phyloP scores from a whole-genome alignment of 768 basidiomycete genomes.

The Daedaleopsis sinensis region DNA sequence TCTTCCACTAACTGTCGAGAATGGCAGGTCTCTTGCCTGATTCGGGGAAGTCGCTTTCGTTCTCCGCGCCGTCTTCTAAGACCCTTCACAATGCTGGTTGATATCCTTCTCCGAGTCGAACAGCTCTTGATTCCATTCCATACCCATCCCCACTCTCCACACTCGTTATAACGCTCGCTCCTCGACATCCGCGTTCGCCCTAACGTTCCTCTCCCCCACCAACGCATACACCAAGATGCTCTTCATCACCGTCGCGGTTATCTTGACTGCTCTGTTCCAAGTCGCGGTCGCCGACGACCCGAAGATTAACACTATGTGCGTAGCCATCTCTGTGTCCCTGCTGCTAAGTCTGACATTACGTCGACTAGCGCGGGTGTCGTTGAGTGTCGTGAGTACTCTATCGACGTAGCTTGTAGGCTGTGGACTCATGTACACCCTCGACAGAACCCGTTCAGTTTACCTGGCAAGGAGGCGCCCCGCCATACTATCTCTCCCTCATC shows the following conservation, averaged over 20 bases:
- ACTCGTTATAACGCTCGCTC: slow-evolving; percentile 5
- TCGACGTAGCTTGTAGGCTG: neutral
- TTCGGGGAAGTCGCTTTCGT: neutral
- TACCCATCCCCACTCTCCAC: slow-evolving; percentile 4
- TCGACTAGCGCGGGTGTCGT: slow-evolving; percentile 41
- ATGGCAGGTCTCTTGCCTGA: slow-evolving; percentile 1
- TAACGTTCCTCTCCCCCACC: neutral
- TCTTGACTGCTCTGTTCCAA: slow-evolving; percentile 34
- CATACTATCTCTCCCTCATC: slow-evolving; percentile 62
- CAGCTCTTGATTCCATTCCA: slow-evolving; percentile 2
- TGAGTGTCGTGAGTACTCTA: slow-evolving; percentile 50
- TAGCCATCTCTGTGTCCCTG: slow-evolving; percentile 11
- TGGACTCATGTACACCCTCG: neutral
- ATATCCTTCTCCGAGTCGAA: neutral
- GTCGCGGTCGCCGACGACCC: slow-evolving; percentile 41
- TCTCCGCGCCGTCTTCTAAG: slow-evolving; percentile 6
- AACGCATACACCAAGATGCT: neutral
- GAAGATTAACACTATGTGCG: slow-evolving; percentile 74
- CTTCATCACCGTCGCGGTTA: slow-evolving; percentile 30
- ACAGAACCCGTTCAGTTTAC: slow-evolving; percentile 61
- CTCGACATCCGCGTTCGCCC: slow-evolving; percentile 4
- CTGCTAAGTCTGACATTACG: neutral
- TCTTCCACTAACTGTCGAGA: neutral
- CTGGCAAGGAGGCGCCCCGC: slow-evolving; percentile 54
- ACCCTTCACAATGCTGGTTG: slow-evolving; percentile 11